phyloP scores from a whole-genome alignment of 345 rosid species.

The Moringa oleifera region DNA sequence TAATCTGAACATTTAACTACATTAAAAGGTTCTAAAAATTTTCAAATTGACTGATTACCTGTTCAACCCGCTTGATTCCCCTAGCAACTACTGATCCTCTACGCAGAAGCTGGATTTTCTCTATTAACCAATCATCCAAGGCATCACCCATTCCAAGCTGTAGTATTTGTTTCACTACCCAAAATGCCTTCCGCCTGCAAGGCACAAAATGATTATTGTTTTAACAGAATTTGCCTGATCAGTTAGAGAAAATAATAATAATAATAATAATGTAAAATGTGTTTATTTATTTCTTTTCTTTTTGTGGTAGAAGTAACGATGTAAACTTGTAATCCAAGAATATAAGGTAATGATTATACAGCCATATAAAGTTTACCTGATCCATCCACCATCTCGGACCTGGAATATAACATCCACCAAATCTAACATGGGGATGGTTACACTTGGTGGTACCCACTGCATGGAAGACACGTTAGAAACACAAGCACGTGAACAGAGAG shows the following conservation, averaged over 20 bases:
- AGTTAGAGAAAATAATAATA: too few relatives aligned
- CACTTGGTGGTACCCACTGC: slow-evolving; percentile 99
- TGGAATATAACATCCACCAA: slow-evolving; percentile 89
- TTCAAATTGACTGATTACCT: slow-evolving; percentile 37
- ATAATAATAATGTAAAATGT: too few relatives aligned
- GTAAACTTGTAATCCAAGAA: too few relatives aligned
- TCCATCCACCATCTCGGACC: slow-evolving; percentile 99
- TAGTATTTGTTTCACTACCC: slow-evolving; percentile 97
- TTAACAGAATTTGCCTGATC: neutral
- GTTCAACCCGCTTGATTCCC: slow-evolving; percentile 79
- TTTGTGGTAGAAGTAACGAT: too few relatives aligned
- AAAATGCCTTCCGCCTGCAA: slow-evolving; percentile 88
- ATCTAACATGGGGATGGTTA: slow-evolving; percentile 75
- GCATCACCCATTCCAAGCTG: slow-evolving; percentile 99
- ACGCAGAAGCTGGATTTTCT: slow-evolving; percentile 83
- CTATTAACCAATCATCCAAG: slow-evolving; percentile 95
- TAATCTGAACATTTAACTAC: too few relatives aligned
- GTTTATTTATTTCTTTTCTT: too few relatives aligned
- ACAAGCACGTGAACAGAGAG: slow-evolving; percentile 4
- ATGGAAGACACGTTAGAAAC: slow-evolving; percentile 18
- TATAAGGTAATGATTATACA: neutral
- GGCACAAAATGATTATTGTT: slow-evolving; percentile 17
- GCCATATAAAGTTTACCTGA: slow-evolving; percentile 48
- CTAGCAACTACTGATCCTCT: slow-evolving; percentile 86
- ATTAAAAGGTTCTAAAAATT: slow-evolving; percentile 2